A percentile compares a stretch with the other conserved stretches of the same genome.
Evolutionary conservation across 345 rosid genomes (phyloP).

Genomic region (Aegle marmelos): DNA sequence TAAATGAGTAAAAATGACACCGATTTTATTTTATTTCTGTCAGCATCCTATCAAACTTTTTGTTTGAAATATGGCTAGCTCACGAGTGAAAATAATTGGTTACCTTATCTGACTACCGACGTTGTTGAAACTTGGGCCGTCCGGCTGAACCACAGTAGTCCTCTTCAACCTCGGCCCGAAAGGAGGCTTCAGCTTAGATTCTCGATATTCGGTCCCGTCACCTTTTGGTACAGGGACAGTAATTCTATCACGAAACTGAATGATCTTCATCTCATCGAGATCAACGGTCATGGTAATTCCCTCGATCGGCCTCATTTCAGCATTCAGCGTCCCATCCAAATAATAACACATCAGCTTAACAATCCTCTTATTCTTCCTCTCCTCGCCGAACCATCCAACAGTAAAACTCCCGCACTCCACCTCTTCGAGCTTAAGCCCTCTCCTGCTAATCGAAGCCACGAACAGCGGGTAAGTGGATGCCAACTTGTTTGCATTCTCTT

Average conservation of each 20-base stretch:
- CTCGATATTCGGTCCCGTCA: constrained; percentile 39
- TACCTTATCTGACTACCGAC: constrained; percentile 33
- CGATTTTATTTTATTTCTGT: too few species aligned
- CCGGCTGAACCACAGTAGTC: constrained; percentile 30
- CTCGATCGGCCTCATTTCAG: constrained; percentile 37
- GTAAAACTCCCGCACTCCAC: constrained; percentile 20
- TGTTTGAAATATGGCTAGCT: too few species aligned
- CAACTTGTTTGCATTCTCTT: constrained; percentile 8
- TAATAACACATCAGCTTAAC: constrained; percentile 35
- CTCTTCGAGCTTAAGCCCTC: constrained; percentile 34
- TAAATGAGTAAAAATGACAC: too few species aligned
- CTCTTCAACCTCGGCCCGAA: constrained; percentile 19
- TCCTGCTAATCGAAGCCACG: constrained; percentile 19
- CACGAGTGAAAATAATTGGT: not conserved
- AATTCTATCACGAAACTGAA: constrained; percentile 16
- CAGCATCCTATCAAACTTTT: too few species aligned
- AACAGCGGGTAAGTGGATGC: constrained; percentile 26
- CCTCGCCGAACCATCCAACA: constrained; percentile 38
- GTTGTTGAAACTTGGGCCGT: constrained; percentile 37
- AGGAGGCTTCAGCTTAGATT: constrained; percentile 23
- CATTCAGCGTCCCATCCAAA: constrained; percentile 33
- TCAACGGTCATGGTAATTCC: constrained; percentile 35
- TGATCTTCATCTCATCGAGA: constrained; percentile 32
- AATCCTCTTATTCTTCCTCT: constrained; percentile 12
- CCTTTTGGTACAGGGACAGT: constrained; percentile 34